Conservation (phyloP, 495 filamentous ascomycete genomes). For the Neurospora hispaniola region DNA sequence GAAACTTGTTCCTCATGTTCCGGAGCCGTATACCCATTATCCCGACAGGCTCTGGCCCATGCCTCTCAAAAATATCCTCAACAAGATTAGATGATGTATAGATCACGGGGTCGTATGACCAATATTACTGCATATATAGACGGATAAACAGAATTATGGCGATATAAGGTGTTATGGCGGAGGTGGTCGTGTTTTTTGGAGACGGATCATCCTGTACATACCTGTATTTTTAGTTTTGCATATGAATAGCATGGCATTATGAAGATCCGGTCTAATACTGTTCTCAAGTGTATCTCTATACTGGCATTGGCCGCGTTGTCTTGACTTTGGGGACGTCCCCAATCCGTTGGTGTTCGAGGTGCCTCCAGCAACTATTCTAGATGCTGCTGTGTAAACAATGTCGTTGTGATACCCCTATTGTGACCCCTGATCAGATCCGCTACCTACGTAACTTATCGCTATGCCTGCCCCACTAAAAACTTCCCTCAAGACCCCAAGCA, state of each 20-base stretch:
- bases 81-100: background rate
- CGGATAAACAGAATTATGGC: background rate
- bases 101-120: background rate
- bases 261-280: background rate
- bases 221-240: background rate
- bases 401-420: background rate
- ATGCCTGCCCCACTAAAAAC: slow-evolving; percentile 7
- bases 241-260: background rate
- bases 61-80: background rate
- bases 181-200: background rate
- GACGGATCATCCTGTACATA: background rate
- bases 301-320: too few relatives aligned
- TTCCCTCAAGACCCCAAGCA: background rate
- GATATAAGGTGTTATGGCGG: background rate
- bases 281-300: background rate
- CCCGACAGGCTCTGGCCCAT: background rate
- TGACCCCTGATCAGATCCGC: background rate
- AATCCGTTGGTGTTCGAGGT: background rate
- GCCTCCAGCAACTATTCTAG: background rate
- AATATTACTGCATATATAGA: background rate
- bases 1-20: background rate
- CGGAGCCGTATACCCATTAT: background rate
- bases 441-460: background rate
- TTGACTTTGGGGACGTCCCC: background rate
- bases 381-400: background rate